Conservation (phyloP, 1,139 yeast genomes). For the Pichia sp. region DNA sequence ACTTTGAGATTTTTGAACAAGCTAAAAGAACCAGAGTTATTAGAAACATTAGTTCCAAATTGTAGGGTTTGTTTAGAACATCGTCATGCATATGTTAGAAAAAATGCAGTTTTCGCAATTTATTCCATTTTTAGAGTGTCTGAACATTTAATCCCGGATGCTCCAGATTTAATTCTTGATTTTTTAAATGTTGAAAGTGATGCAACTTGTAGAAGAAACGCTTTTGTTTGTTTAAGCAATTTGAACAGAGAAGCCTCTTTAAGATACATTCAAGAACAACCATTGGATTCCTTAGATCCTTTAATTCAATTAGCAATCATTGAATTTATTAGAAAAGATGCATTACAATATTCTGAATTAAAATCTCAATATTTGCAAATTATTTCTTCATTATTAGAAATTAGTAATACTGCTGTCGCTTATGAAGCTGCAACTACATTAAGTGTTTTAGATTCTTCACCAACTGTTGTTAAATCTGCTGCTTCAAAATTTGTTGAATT, state of each 20-base stretch:
- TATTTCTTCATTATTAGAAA: constrained; percentile 65
- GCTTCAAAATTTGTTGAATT: constrained; percentile 83
- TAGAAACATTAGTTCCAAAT: constrained; percentile 93
- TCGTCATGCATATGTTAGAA: constrained; percentile 96
- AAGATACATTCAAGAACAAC: constrained; percentile 69
- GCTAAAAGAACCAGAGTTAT: constrained; percentile 83
- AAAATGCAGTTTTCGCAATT: constrained; percentile 91
- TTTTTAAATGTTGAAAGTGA: constrained; percentile 81
- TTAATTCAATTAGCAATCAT: constrained; percentile 83
- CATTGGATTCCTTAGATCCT: constrained; percentile 70
- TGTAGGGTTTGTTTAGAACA: constrained; percentile 88
- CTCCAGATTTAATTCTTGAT: constrained; percentile 71
- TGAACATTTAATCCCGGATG: constrained; percentile 88
- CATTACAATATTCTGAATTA: constrained; percentile 55
- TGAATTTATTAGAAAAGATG: constrained; percentile 85
- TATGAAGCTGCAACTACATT: constrained; percentile 91
- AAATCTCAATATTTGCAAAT: constrained; percentile 67
- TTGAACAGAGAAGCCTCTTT: constrained; percentile 82
- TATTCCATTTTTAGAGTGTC: constrained; percentile 77
- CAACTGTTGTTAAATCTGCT: constrained; percentile 62
- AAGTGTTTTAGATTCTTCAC: constrained; percentile 63
- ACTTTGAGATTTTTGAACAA: constrained; percentile 88
- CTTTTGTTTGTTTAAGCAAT: constrained; percentile 80
- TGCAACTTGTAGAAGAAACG: constrained; percentile 92
- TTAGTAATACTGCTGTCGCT: constrained; percentile 68